phyloP scores from a whole-genome alignment of 2,329 filamentous ascomycete genomes.

The Anisogramma anomala region DNA sequence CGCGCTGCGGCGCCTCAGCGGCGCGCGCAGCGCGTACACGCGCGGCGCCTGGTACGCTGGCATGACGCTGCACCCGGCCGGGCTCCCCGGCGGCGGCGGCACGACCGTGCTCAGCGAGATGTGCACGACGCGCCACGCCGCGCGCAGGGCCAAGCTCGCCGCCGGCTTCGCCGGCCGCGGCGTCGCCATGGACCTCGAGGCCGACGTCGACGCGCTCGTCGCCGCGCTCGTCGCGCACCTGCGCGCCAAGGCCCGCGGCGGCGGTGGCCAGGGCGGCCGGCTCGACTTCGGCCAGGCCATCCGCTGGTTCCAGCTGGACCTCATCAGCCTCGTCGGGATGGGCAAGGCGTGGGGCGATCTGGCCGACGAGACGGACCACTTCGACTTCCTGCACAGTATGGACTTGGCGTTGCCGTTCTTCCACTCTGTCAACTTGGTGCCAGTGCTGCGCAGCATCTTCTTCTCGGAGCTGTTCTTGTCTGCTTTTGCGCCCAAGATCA shows the following conservation, averaged over 20 bases:
- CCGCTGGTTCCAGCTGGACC: constrained; percentile 12
- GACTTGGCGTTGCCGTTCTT: background rate
- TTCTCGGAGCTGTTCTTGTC: constrained; percentile 3
- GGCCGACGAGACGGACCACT: constrained; percentile 6
- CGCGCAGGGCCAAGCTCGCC: constrained; percentile 20
- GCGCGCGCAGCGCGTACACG: constrained; percentile 19
- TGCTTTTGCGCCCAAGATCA: constrained; percentile 1
- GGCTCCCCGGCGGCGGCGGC: too few species aligned
- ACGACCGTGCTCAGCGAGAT: constrained; percentile 19
- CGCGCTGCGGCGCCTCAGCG: constrained; percentile 19
- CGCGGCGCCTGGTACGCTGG: constrained; percentile 20
- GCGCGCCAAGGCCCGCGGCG: background rate
- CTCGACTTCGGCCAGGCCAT: constrained; percentile 8
- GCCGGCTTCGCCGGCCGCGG: constrained; percentile 21
- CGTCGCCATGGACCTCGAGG: constrained; percentile 18
- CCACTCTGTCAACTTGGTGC: background rate
- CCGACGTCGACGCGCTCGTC: constrained; percentile 12
- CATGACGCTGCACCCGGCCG: constrained; percentile 20
- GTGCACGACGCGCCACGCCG: constrained; percentile 19
- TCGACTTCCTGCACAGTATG: background rate
- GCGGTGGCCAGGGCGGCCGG: background rate
- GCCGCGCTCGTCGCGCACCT: constrained; percentile 6
- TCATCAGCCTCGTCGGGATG: constrained; percentile 1
- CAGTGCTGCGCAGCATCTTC: background rate
- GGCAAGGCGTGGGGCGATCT: constrained; percentile 13